Percentiles rank a stretch among this genome's conserved stretches.
These are phyloP conservation scores for Serpula lacrymans DNA, from an alignment of 768 basidiomycete genomes.

Conservation along the genomic window DNA sequence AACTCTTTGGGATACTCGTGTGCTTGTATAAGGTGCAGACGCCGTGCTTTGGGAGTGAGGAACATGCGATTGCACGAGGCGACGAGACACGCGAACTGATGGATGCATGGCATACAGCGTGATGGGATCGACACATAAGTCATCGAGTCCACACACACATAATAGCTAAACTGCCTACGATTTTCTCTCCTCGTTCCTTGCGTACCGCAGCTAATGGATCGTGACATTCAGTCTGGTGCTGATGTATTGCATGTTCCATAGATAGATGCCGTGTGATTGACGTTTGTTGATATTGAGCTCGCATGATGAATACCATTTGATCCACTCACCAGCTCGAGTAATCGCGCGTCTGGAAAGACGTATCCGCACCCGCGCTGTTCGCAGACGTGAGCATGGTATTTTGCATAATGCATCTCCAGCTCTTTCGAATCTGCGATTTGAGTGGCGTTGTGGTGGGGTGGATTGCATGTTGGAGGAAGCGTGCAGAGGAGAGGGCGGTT, in stretches of 20 bases:
- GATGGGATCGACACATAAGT: conserved; percentile 11
- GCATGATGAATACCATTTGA: conserved; percentile 2
- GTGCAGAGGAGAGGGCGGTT: conserved; percentile 58
- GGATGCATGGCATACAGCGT: not conserved
- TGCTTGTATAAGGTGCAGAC: conserved; percentile 77
- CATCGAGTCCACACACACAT: conserved; percentile 6
- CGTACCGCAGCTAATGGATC: conserved; percentile 78
- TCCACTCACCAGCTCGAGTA: conserved; percentile 73
- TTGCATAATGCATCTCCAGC: conserved; percentile 80
- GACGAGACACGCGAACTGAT: conserved; percentile 79
- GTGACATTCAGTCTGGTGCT: conserved; percentile 87
- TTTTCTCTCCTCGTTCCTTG: conserved; percentile 81
- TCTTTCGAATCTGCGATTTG: conserved; percentile 63
- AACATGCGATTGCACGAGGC: conserved; percentile 57
- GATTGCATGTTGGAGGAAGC: conserved; percentile 81
- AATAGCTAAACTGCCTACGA: conserved; percentile 45
- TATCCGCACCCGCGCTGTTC: conserved; percentile 64
- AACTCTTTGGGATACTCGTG: conserved; percentile 88
- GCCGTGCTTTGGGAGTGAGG: conserved; percentile 66
- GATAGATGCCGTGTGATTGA: conserved; percentile 3
- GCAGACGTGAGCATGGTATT: conserved; percentile 81
- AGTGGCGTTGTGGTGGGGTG: conserved; percentile 51
- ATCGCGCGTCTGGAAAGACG: conserved; percentile 80
- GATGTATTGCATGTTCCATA: conserved; percentile 6
- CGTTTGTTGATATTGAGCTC: conserved; percentile 3